Base-by-base conservation (phyloP, 1,139 yeast genomes). In the Maudiozyma humilis region DNA sequence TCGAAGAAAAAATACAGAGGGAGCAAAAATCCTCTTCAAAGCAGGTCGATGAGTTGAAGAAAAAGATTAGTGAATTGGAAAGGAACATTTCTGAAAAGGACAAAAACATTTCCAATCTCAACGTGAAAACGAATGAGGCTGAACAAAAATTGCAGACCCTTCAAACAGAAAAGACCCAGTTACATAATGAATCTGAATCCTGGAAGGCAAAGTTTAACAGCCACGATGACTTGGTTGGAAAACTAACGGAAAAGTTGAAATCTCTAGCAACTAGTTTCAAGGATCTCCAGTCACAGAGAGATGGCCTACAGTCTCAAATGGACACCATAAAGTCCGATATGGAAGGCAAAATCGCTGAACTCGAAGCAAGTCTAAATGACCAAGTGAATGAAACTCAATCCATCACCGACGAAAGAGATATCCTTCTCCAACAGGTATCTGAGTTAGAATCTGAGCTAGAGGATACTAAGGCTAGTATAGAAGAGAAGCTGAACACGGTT, bases 1-100 rank as follows among this genome's bases (percentile, higher is more conserved):
- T 72, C 1, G 82, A 78, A 41, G 68, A 68, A 37, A 66, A 66
- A 13, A 60, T 75, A 51, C 71, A 62, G 49, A 59, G 47, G 46
- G 60, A 59, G 60, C 75, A 65, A 42, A 75, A 70, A 39, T 76
- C 75, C 13, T 49, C 67, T 2, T 55, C 51, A 5, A 56, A 49
- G 13, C 27, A 51, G 2, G 25, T 48, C 0, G 62, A 62, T 38
- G 54, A 56, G 3, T 52, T 56, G n/a, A 62, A 62, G 20, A 67
- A 59, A 34, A 60, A 68, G 34, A 47, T 57, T 5, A 51, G 50
- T 10, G 48, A 52, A 2, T 46, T 65, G 31, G 49, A 54, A 3
- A 50, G 54, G 14, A 47, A 45, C 14, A 32, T 54, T 0, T 48
- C 47, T 38, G 51, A 48, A 41, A 43, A 48, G 4, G 63, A 60